phyloP scores from a whole-genome alignment of 306 rosid genomes.

The Prosopis cineraria region DNA sequence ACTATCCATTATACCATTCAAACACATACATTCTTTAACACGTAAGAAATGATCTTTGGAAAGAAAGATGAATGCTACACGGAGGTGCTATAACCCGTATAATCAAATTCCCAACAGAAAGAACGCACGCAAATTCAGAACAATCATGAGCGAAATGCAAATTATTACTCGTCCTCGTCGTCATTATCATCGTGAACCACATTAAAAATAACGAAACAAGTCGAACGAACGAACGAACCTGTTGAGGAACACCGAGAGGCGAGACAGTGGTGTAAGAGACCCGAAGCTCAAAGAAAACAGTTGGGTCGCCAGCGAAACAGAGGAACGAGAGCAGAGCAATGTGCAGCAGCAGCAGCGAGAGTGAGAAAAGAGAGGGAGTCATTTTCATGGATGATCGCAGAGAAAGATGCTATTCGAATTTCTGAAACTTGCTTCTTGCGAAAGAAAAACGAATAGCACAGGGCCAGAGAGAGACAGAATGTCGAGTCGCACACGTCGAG shows the following conservation, averaged over 20 bases:
- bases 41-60: not conserved
- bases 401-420: not conserved
- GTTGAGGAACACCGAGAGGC: conserved; percentile 83
- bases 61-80: not conserved
- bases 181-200: not conserved
- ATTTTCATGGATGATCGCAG: conserved; percentile 25
- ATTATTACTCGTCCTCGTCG: not conserved
- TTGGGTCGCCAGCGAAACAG: conserved; percentile 67
- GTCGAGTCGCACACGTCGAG: not conserved
- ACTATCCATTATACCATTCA: not conserved
- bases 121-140: not conserved
- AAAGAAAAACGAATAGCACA: not conserved
- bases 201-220: not conserved
- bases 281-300: conserved; percentile 52
- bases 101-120: not conserved
- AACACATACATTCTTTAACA: not conserved
- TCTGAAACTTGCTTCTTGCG: not conserved
- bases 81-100: not conserved
- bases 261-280: conserved; percentile 68
- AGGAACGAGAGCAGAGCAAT: conserved; percentile 46
- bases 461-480: not conserved
- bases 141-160: not conserved
- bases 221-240: conserved; percentile 45
- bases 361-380: conserved; percentile 41
- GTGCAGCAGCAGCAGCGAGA: conserved; percentile 22